Base-by-base conservation (phyloP, 176 grass and related monocot genomes). In the Aegilops speltoides region DNA sequence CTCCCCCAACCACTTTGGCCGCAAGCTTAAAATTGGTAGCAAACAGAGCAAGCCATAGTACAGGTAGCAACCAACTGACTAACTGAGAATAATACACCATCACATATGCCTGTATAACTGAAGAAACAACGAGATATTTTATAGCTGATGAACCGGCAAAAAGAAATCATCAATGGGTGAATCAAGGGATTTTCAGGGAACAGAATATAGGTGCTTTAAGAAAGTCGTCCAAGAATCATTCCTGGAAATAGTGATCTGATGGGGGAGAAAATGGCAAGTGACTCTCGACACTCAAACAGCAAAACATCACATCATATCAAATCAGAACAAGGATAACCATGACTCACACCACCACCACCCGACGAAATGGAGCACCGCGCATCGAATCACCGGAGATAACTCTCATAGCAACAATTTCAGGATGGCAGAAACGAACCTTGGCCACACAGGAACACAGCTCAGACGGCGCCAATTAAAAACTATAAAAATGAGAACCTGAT, bases 1-100 rank as follows among this genome's bases (percentile, higher is more conserved):
- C 56, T 17, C 52, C 50, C 67, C 82, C 86, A 85, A 85, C 86
- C 12, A 81, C 48, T 88, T 91, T 81, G 86, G 63, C 69, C 31
- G 63, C 63, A 84, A 85, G 69, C 86, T 73, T 62, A 84, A 84
- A 91, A 81, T 81, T 9, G 38, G 69, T 6, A 77, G 56, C 37
- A 77, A 54, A 56, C 57, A 83, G 73, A 87, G 23, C 41, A 83
- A 79, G 17, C 68, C 25, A 70, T 54, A 52, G 71, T 2, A 15
- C 45, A 15, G 24, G 77, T 19, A 63, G 57, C 76, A 86, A 62
- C 73, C 64, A 65, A 87, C 43, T 10, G 41, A 64, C 59, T 33
- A 66, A 33, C 46, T 14, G 71, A 48, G 4, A 48, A 48, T 5
- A 48, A 48, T 48, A 48, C 45, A 48, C 10, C 4, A 48, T 48